Evolutionary conservation across 495 filamentous ascomycete species (phyloP), one percentile per base, ranked within the genome.

Genomic region (Evansstolkia leycettana): DNA sequence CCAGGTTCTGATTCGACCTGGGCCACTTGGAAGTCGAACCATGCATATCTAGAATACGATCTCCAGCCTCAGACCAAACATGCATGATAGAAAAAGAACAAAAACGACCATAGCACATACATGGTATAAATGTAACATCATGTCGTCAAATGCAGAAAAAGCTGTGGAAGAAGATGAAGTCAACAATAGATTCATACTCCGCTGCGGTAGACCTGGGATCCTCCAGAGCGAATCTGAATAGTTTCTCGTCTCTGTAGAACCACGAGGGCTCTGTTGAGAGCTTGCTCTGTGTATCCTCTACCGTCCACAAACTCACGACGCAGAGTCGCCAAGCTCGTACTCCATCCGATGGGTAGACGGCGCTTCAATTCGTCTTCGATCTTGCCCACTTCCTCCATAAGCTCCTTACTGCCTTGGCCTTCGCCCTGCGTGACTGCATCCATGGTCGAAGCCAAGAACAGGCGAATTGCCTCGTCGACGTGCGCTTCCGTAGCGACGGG

Each of bases 381-480:
- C 54, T 88, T 86, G 39, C 66, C 61, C 3, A 82, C 80, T 52
- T 95, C 89, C 35, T 92, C 86, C 63, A 84, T 86, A 33, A 95
- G 68, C 60, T 96, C 90, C 46, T 79, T 79, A 58, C 72, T 84
- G 31, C 82, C 83, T 40, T 82, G 74, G 34, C 75, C 78, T 36
- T 80, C 76, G 17, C 89, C 90, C 48, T 94, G 85, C 28, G 82
- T 84, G 27, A 95, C 84, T 2, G 90, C 90, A 57, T 99, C 89
- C 90, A 99, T 99, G 33, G 90, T 99, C 1, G 76, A 84, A 28
- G 89, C 92, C 3, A 99, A 64, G 78, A 99, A 99, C 18, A 99
- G 74, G 0, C 92, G 80, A 49, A 99, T 99, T 1, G 92, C 90
- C 63, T 99, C 90, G 53, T 99, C 87, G 33, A 99, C 90, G 57